phyloP scores from a whole-genome alignment of 163 green algal species.

The Scenedesmus sp. region DNA sequence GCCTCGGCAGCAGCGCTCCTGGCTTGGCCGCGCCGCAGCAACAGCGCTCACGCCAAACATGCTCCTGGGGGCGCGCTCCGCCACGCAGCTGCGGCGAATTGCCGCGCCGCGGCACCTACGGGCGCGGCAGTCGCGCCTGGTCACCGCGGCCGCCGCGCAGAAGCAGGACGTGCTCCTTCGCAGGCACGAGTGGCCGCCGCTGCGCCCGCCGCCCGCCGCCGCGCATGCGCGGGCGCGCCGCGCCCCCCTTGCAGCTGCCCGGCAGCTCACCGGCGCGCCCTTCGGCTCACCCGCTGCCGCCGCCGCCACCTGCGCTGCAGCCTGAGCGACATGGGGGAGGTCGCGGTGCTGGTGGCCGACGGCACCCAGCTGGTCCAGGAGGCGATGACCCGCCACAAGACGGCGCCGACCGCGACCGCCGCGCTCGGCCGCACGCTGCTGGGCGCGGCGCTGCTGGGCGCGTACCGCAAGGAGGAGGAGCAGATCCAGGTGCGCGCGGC shows the following conservation, averaged over 20 bases:
- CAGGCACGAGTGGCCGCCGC: conserved; percentile 21
- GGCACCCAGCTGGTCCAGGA: conserved; percentile 83
- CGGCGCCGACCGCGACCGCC: conserved; percentile 83
- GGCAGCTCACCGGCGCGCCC: too few relatives aligned
- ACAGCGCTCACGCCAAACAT: too few relatives aligned
- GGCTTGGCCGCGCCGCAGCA: too few relatives aligned
- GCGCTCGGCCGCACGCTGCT: conserved; percentile 87
- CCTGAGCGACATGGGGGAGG: conserved; percentile 57
- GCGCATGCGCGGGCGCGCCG: too few relatives aligned
- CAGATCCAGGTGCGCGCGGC: conserved; percentile 74
- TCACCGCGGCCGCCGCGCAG: too few relatives aligned
- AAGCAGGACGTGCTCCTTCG: conserved; percentile 39
- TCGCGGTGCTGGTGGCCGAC: conserved; percentile 74
- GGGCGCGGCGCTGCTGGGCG: conserved; percentile 84
- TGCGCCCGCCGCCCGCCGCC: too few relatives aligned
- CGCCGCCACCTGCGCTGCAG: background rate
- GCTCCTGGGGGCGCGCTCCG: too few relatives aligned
- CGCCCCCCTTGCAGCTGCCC: too few relatives aligned
- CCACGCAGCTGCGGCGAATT: too few relatives aligned
- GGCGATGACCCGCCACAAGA: conserved; percentile 59
- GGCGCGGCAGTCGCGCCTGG: too few relatives aligned
- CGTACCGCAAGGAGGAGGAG: conserved; percentile 87
- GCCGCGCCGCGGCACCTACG: too few relatives aligned
- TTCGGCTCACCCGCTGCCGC: conserved; percentile 1
- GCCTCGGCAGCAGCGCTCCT: too few relatives aligned